Evolutionary conservation across 495 filamentous ascomycete species (phyloP).

Genomic region (Entonaema liquescens): DNA sequence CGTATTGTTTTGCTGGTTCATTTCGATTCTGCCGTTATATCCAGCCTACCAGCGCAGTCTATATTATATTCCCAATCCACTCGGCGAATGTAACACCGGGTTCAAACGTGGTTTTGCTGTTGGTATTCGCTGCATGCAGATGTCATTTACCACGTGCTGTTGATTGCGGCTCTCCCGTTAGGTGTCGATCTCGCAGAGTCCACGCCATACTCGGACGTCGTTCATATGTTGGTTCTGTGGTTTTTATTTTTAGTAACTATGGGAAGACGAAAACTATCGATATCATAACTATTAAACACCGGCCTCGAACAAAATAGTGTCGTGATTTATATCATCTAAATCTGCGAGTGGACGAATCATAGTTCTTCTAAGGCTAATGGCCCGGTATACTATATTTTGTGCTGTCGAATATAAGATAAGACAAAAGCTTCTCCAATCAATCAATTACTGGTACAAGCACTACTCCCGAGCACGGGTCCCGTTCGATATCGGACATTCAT

Average conservation of each 20-base stretch:
- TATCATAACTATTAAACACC: no score
- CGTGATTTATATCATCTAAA: no score
- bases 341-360: not conserved
- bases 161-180: conserved; percentile 12
- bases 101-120: not conserved
- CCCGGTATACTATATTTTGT: not conserved
- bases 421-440: not conserved
- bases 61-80: not conserved
- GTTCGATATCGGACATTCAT: not conserved
- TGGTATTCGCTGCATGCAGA: conserved; percentile 22
- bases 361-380: not conserved
- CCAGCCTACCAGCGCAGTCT: not conserved
- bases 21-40: not conserved
- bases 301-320: no score
- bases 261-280: not conserved
- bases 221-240: not conserved
- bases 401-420: not conserved
- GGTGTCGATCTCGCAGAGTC: not conserved
- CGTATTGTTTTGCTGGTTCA: not conserved
- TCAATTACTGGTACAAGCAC: not conserved
- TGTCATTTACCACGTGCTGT: conserved; percentile 29
- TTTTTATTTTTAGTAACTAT: no score
- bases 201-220: not conserved
- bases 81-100: conserved; percentile 13
- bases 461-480: not conserved